Evolutionary conservation across 2,329 filamentous ascomycete species (phyloP), one percentile per base, ranked within the genome.

Genomic region (Fonsecaea multimorphosa): DNA sequence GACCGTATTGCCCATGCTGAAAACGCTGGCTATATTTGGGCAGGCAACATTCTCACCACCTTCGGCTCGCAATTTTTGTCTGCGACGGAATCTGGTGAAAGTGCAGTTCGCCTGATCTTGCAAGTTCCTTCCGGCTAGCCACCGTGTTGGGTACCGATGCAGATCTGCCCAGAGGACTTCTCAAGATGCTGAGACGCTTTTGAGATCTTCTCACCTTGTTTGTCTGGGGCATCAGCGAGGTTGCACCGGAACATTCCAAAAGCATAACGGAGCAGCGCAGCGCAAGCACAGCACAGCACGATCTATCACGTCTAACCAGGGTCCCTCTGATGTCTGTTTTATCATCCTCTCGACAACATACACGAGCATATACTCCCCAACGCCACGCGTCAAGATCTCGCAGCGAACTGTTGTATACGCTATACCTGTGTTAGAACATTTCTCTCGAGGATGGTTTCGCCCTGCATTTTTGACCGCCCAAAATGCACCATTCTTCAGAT

Each of bases 181-280:
- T 60, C 56, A 57, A 63, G 38, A 67, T 59, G 67, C 67, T 67
- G 67, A 67, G 40, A 65, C 27, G 67, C 67, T 62, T 49, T 61
- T 64, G 62, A 57, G 59, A 58, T 54, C 57, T 62, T 65, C 58
- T 22, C 36, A 22, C 34, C 53, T 58, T 63, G 27, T 29, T 59
- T 54, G 34, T 58, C 63, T 67, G 67, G 64, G 64, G 67, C 67
- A 67, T 69, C 67, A 67, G 65, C 64, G 64, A 67, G 67, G 53
- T 62, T 59, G 64, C 61, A 62, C 19, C 44, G 2, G 24, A 24
- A 9, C 38, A 49, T 49, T 24, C 9, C 44, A 11, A 11, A 49
- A 63, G 40, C 58, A 44, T 11, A 66, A 49, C 49, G 58, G 27
- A 46, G 31, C 49, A 49, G 44, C 44, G 44, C 44, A 49, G 44